These are phyloP conservation scores for Monosporascus cannonballus DNA, from an alignment of 2,329 filamentous ascomycete genomes.

Conservation along the genomic window DNA sequence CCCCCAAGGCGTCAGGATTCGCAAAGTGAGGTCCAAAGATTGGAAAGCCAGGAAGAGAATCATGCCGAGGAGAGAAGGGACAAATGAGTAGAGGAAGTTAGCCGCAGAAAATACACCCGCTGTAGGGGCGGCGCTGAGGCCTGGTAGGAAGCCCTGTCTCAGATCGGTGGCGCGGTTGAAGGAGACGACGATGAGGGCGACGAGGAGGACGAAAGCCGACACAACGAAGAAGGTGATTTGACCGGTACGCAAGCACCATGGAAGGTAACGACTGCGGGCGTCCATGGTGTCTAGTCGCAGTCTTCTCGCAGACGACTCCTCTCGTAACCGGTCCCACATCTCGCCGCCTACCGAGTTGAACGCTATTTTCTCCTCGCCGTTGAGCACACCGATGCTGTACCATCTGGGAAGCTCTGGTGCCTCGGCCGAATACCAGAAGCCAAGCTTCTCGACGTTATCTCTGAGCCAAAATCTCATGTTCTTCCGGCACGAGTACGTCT, in stretches of 20 bases:
- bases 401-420: conserved; percentile 58
- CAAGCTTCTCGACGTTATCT: conserved; percentile 64
- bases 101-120: conserved; percentile 70
- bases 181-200: conserved; percentile 70
- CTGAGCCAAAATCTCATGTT: conserved; percentile 50
- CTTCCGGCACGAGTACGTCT: conserved; percentile 47
- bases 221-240: conserved; percentile 61
- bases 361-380: conserved; percentile 17
- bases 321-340: conserved; percentile 23
- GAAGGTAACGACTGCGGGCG: conserved; percentile 62
- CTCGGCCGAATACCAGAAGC: conserved; percentile 74
- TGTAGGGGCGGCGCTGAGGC: conserved; percentile 55
- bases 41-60: conserved; percentile 62
- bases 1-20: conserved; percentile 64
- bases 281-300: conserved; percentile 44
- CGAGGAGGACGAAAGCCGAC: conserved; percentile 53
- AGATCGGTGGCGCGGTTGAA: conserved; percentile 67
- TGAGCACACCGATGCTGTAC: conserved; percentile 42
- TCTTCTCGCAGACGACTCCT: conserved; percentile 34
- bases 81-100: conserved; percentile 80
- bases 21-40: conserved; percentile 58
- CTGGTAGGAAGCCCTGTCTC: conserved; percentile 64
- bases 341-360: conserved; percentile 17
- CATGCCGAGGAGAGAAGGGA: conserved; percentile 63
- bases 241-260: conserved; percentile 66